Base-by-base conservation (phyloP, 1,139 yeast genomes). In the Candida labiduridarum region DNA sequence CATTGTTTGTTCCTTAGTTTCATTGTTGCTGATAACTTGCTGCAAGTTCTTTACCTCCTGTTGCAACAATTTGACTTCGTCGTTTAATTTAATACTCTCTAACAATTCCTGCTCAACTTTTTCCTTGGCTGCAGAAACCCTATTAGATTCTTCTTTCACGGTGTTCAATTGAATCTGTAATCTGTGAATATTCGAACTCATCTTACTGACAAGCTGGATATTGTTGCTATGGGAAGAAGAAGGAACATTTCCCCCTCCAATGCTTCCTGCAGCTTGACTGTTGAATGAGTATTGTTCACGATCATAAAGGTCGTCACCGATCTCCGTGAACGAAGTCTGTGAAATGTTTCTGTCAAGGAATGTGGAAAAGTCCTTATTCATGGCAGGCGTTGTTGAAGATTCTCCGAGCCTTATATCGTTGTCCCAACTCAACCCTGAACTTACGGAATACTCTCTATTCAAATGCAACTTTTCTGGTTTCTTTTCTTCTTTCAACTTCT, bases 81-180 rank as follows among this genome's bases (percentile, higher is more conserved):
- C 81, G 64, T 82, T 67, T 46, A 87, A 65, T 51, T 74, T 76
- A 16, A 60, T 49, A 48, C 59, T 64, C 1, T 59, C 60, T 30
- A 87, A 74, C 11, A 92, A 75, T 58, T 89, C 94, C 49, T 77
- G 78, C 52, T 89, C 87, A 0, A 89, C 83, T 7, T 76, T 76
- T 44, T 84, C 87, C 59, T 89, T 89, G 49, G 87, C 89, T 7
- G 61, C 61, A 2, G 72, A 66, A 33, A 88, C 65, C 49, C 75
- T 76, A 11, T 72, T 71, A 46, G 87, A 78, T 49, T 88, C 92
- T 46, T 87, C 91, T 54, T 76, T 80, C 48, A 85, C 68, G 0
- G 89, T 79, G 42, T 81, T 68, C 34, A 91, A 66, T 62, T 94
- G 97, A 15, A 87, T 80, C 62, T 94, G 97, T 41, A 92, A 71